Conservation (phyloP, 768 basidiomycete genomes). For the Mycena chlorophos region DNA sequence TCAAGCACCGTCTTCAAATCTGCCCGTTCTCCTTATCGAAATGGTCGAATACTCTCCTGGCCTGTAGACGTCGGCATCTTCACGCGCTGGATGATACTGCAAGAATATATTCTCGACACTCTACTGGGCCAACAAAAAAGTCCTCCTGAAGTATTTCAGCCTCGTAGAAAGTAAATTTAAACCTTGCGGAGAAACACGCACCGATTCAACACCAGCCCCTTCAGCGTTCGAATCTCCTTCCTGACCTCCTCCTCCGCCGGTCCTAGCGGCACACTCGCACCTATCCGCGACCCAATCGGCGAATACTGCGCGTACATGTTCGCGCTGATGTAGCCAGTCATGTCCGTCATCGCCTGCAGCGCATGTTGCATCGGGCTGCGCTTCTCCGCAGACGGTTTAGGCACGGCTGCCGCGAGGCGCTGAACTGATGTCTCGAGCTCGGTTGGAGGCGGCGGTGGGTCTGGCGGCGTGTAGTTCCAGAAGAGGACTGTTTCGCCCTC, state of each 20-base stretch:
- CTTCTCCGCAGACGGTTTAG: slow-evolving; percentile 31
- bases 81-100: neutral
- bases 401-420: slow-evolving; percentile 37
- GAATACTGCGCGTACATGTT: slow-evolving; percentile 63
- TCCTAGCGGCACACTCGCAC: slow-evolving; percentile 25
- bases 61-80: slow-evolving; percentile 61
- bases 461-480: slow-evolving; percentile 44
- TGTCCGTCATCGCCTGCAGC: slow-evolving; percentile 64
- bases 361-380: slow-evolving; percentile 56
- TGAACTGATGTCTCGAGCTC: slow-evolving; percentile 40
- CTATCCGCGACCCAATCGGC: slow-evolving; percentile 32
- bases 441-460: slow-evolving; percentile 35
- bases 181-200: slow-evolving; percentile 39
- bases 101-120: no score
- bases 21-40: slow-evolving; percentile 65
- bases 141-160: no score
- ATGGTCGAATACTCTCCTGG: slow-evolving; percentile 66
- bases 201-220: slow-evolving; percentile 78
- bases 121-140: no score
- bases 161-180: no score
- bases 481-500: slow-evolving; percentile 24
- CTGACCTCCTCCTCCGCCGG: slow-evolving; percentile 68
- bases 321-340: slow-evolving; percentile 78
- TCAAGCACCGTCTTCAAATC: slow-evolving; percentile 62
- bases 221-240: slow-evolving; percentile 73